Evolutionary conservation across 371 early-diverging fungal species (phyloP), one percentile per base, ranked within the genome.

Genomic region (Syncephalis plumigaleata): DNA sequence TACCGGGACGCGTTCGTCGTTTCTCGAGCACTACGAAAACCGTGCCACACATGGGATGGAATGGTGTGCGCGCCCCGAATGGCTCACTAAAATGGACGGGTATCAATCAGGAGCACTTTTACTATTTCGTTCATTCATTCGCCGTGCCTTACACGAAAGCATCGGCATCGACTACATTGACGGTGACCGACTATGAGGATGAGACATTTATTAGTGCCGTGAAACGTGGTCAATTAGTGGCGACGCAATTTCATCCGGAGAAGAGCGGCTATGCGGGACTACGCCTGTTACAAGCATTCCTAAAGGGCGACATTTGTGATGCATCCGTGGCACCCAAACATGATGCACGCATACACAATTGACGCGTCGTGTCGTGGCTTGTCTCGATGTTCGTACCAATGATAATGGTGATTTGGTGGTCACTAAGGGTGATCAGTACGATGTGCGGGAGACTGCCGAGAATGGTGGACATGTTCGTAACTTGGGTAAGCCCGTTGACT

Each of bases 11-110:
- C 3, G 79, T 84, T 24, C 56, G 50, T n/a, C 63, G 67, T 37
- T 93, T 93, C 60, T 66, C 80, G 53, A 56, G 55, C 7, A 54
- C 57, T 0, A 69, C 57, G 27, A 87, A 88, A 60, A 58, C 91
- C 0, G 98, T 97, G 11, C 98, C 98, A 3, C 94, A 97, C 61
- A 95, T 97, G 77, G 98, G 98, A 9, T 97, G 98, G 98, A 97
- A 93, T 60, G 58, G 63, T 44, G 47, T 45, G 17, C 57, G 59
- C 18, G 48, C 53, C 26, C 66, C 55, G 47, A 31, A 31, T 7
- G 31, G 31, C 31, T n/a, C 31, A 31, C 31, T 31, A 31, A 4
- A 11, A 7, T 31, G 31, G 31, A 31, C 31, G 31, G 63, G 67
- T 45, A 57, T 79, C 25, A 63, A 66, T 24, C 54, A 65, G 18